Base-by-base conservation (phyloP, 2,329 filamentous ascomycete species). In the Colletotrichum destructivum region DNA sequence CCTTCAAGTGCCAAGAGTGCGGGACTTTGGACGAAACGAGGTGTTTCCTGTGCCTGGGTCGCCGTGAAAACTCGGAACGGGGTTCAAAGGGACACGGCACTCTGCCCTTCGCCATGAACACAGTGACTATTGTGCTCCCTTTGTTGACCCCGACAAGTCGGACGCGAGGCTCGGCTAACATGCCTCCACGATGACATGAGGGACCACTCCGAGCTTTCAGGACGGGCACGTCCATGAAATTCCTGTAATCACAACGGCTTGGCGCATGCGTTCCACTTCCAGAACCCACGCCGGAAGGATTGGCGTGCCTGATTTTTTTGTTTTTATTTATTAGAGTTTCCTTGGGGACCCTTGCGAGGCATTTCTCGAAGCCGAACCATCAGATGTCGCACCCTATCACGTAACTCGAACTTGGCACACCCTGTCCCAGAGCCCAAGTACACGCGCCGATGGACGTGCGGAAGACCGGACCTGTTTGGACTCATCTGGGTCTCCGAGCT, bases 21-120 rank as follows among this genome's bases (percentile, higher is more conserved):
- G 40, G 21, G 52, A 42, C 23, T 66, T 65, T 52, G 54, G 61
- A 69, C 66, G 61, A 69, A 69, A 66, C 61, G 51, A 66, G 46
- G 52, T 26, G 61, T 42, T 59, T 65, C 26, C 44, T 64, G 44
- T 44, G 66, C 38, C 31, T 12, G n/a, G 51, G 38, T 23, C 9
- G 21, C 21, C 38, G 16, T 46, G n/a, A 40, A 6, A 26, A 65
- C 7, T 35, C 38, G 52, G 51, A 52, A 57, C 40, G 46, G 8
- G 38, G 21, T 6, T 11, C 42, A 18, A 49, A 23, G 61, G 35
- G 44, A 21, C 66, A 65, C 52, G 52, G 35, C 46, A 44, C 18
- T n/a, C 35, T 38, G 15, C n/a, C 13, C 38, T 65, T n/a, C 54
- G 61, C 46, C 61, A 60, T 65, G 35, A 59, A 47, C 54, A 46